Evolutionary conservation across 2,329 filamentous ascomycete species (phyloP), one percentile per base, ranked within the genome.

Genomic region (Diaporthe capsici): DNA sequence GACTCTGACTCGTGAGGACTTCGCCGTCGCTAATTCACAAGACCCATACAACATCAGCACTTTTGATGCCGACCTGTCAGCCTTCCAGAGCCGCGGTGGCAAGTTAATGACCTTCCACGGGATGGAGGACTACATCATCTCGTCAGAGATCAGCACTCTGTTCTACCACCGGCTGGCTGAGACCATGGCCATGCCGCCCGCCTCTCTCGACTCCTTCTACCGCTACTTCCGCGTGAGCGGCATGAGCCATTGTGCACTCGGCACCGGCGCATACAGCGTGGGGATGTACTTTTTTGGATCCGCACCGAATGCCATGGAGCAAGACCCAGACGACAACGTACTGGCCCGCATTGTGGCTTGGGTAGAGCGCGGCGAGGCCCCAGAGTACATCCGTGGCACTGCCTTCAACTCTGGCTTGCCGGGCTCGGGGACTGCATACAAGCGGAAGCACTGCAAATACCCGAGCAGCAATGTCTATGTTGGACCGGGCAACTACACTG

Each of bases 191-290:
- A 28, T 72, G 8, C 1, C 51, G 15, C 68, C 68, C 12, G 28
- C 47, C 6, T 44, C 31, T 4, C 49, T 73, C n/a, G 85, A 88
- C 74, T 78, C 81, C 0, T 88, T 87, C 76, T 87, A 88, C 77
- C 85, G 89, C 67, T 87, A 84, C 80, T 91, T 91, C 82, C 84
- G 84, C 44, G 84, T 90, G 76, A 86, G 85, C 15, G 89, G 89
- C 10, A 87, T 89, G 82, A 82, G 81, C 2, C 89, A 91, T 79
- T 91, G 89, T 78, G 76, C 68, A 15, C 85, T 85, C 9, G 88
- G 88, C 5, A 79, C 79, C 31, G 87, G 86, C 3, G 85, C 86
- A 3, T 80, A 65, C 1, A 71, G 73, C 20, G 78, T 83, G 10
- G 81, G 82, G 2, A 80, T 44, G 37, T 61, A 61, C 58, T 20